Evolutionary conservation across 805 yeast genomes (phyloP).

Genomic region (Kodamaea restingae): DNA sequence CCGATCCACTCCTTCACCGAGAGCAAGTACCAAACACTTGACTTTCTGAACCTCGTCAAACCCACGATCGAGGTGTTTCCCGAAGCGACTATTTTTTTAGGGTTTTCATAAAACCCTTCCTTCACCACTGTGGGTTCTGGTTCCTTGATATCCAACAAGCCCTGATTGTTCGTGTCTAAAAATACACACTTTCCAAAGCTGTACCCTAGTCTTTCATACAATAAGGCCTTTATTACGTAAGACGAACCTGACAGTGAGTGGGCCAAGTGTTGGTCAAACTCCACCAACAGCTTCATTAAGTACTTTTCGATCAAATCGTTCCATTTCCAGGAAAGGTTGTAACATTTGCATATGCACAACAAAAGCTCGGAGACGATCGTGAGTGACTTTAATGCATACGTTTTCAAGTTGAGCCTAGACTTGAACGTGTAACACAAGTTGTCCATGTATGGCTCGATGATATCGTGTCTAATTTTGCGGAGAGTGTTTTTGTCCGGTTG

Average conservation of each 20-base stretch:
- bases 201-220: constrained; percentile 40
- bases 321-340: constrained; percentile 44
- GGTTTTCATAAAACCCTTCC: constrained; percentile 31
- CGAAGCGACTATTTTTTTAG: constrained; percentile 29
- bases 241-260: constrained; percentile 28
- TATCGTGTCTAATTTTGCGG: constrained; percentile 49
- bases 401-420: constrained; percentile 64
- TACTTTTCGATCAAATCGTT: constrained; percentile 40
- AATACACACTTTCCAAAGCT: constrained; percentile 45
- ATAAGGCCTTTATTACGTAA: constrained; percentile 38
- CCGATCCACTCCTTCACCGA: constrained; percentile 67
- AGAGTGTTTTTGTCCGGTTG: constrained; percentile 37
- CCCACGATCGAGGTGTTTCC: constrained; percentile 45
- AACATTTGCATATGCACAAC: constrained; percentile 41
- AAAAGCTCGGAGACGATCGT: constrained; percentile 70
- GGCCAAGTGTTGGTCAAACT: constrained; percentile 43
- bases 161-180: constrained; percentile 9
- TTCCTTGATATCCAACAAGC: constrained; percentile 3
- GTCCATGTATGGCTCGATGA: constrained; percentile 60
- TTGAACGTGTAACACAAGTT: constrained; percentile 70
- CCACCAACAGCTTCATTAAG: constrained; percentile 44
- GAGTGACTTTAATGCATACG: constrained; percentile 67
- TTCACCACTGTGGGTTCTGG: constrained; percentile 19
- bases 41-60: constrained; percentile 62
- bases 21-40: constrained; percentile 70